A percentile compares a stretch with the other conserved stretches of the same genome.
Evolutionary conservation across 225 moss, liverwort and hornwort species (phyloP).

Genomic region (Pleurozium schreberi): DNA sequence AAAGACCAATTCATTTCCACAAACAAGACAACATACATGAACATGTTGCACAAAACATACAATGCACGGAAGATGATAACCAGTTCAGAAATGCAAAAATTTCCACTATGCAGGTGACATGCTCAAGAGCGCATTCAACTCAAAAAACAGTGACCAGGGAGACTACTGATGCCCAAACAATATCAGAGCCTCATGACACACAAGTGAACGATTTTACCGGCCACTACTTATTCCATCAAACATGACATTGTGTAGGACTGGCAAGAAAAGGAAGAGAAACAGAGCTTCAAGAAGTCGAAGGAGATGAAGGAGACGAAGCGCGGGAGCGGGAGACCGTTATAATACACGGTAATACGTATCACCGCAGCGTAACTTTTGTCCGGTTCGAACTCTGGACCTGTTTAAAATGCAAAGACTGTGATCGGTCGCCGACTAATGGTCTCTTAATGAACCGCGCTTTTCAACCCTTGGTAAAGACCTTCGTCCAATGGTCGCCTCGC

Average conservation of each 20-base stretch:
- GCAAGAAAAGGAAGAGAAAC: background rate
- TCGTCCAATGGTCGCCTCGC: background rate
- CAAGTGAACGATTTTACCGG: background rate
- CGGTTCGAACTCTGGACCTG: background rate
- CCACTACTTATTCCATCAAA: background rate
- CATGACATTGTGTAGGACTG: background rate
- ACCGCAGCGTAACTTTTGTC: background rate
- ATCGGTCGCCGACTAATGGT: background rate
- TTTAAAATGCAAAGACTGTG: background rate
- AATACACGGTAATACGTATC: background rate
- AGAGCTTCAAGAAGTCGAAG: background rate
- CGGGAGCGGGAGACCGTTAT: background rate
- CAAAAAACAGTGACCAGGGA: background rate
- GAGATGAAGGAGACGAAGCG: background rate
- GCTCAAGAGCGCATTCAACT: background rate
- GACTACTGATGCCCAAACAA: background rate
- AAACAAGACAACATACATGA: background rate
- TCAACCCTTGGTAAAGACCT: background rate
- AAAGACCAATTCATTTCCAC: background rate
- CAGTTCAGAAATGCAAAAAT: background rate
- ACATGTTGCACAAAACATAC: background rate
- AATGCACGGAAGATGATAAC: background rate
- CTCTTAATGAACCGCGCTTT: rapidly evolving
- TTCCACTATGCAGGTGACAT: background rate
- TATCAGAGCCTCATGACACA: background rate